These are phyloP conservation scores for Cystobasidium sp. DNA, from an alignment of 1,284 basidiomycete genomes.

Conservation along the genomic window DNA sequence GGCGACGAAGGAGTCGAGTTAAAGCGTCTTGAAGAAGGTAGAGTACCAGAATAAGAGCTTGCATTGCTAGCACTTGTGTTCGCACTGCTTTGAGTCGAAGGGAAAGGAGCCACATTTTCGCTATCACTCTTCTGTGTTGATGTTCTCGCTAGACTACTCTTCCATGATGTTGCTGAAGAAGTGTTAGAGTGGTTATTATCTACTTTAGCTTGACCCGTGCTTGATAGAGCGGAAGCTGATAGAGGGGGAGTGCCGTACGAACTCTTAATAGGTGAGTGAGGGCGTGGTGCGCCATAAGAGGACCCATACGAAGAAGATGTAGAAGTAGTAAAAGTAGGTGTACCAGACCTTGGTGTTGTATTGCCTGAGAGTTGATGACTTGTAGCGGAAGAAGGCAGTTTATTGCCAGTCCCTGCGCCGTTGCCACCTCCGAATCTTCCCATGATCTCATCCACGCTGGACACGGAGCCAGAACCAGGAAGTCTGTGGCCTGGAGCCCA, in stretches of 20 bases:
- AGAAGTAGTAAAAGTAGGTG: conserved; percentile 11
- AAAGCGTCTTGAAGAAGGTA: conserved; percentile 12
- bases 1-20: conserved; percentile 28
- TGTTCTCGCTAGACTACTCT: conserved; percentile 7
- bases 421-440: conserved; percentile 31
- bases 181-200: background rate
- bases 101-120: conserved; percentile 31
- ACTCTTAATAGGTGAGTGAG: conserved; percentile 4
- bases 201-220: conserved; percentile 2
- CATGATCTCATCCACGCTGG: conserved; percentile 43
- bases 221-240: conserved; percentile 10
- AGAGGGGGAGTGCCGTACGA: background rate
- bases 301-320: background rate
- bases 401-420: background rate
- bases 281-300: background rate
- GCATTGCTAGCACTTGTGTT: background rate
- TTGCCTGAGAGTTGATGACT: background rate
- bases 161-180: conserved; percentile 22
- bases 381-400: background rate
- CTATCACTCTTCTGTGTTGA: conserved; percentile 31
- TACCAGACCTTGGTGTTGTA: conserved; percentile 8
- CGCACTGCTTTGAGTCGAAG: background rate
- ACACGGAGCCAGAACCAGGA: conserved; percentile 26
- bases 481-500: conserved; percentile 30
- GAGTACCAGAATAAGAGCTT: background rate